Base-by-base conservation (phyloP, 371 early-diverging fungal genomes). In the Entomophthora muscae region DNA sequence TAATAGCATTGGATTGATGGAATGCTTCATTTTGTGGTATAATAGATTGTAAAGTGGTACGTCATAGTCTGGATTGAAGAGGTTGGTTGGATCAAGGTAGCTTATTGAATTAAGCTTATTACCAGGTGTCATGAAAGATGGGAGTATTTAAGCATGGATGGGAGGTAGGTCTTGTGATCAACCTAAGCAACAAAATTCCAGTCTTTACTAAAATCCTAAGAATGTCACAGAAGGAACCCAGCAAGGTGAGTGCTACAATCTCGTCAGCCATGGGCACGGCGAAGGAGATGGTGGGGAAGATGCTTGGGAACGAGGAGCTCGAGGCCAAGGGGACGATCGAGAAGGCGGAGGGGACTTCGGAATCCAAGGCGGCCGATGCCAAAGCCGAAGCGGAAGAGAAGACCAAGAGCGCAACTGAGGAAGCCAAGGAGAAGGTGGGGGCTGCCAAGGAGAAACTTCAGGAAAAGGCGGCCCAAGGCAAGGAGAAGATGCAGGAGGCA, bases 271-370 rank as follows among this genome's bases (percentile, higher is more conserved):
- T 58, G 13, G 73, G 71, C 13, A 54, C 53, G 27, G 68, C 59
- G 26, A 66, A 71, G 57, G 65, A 72, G 59, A 64, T 51, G 1
- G 60, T 68, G 1, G 71, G 73, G 5, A 23, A 63, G 30, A 67
- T 53, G 5, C 13, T 66, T 29, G 71, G 67, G 53, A 58, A 32
- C 30, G 28, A n/a, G 17, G 21, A 24, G 24, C 30, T 58, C 7
- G 58, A 58, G 30, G 58, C 58, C n/a, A 32, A 21, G 2, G 58
- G 58, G 7, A n/a, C 17, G 13, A 30, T 30, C 30, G 28, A 58
- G 26, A 24, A 58, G 5, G 28, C 22, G 10, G 58, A 58, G 30
- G 58, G 30, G 0, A 7, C 17, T 58, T 3, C 58, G 7, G 58
- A 58, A 58, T 30, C 30, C 17, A 58, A 58, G 30, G 58, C 56